A percentile compares a stretch with the other conserved stretches of the same genome.
These are phyloP conservation scores for Claviceps humidiphila DNA, from an alignment of 2,329 filamentous ascomycete genomes.

Conservation along the genomic window DNA sequence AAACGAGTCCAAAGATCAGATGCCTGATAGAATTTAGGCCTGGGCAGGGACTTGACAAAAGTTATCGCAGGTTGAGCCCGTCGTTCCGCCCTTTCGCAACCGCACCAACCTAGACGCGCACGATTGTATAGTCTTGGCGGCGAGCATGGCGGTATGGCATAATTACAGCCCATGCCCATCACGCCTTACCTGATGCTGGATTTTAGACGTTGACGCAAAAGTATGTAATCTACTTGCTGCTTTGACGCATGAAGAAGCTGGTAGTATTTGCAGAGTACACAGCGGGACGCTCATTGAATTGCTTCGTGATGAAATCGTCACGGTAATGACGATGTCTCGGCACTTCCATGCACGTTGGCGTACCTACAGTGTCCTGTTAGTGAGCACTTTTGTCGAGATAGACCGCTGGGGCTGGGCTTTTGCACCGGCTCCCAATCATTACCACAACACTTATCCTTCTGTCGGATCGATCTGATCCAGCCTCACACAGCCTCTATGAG, in stretches of 20 bases:
- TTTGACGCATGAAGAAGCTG: no score
- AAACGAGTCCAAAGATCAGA: not conserved
- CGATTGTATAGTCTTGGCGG: slow-evolving; percentile 1
- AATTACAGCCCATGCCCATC: not conserved
- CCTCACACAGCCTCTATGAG: not conserved
- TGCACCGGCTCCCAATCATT: not conserved
- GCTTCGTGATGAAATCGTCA: not conserved
- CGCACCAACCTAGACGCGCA: not conserved
- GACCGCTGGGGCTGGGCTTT: not conserved
- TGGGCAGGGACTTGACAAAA: not conserved
- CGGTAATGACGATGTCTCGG: not conserved
- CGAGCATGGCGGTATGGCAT: not conserved
- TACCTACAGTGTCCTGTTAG: not conserved
- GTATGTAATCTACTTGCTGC: no score
- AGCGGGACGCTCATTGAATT: not conserved
- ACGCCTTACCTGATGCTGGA: not conserved
- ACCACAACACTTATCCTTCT: not conserved
- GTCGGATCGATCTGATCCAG: not conserved
- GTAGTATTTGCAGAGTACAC: not conserved
- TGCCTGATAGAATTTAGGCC: not conserved
- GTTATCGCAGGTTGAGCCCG: not conserved
- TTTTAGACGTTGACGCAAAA: no score
- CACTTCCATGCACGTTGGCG: not conserved
- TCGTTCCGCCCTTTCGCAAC: not conserved
- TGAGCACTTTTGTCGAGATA: not conserved